phyloP scores from a whole-genome alignment of 805 yeast species.

The Sugiyamaella chiloensis region DNA sequence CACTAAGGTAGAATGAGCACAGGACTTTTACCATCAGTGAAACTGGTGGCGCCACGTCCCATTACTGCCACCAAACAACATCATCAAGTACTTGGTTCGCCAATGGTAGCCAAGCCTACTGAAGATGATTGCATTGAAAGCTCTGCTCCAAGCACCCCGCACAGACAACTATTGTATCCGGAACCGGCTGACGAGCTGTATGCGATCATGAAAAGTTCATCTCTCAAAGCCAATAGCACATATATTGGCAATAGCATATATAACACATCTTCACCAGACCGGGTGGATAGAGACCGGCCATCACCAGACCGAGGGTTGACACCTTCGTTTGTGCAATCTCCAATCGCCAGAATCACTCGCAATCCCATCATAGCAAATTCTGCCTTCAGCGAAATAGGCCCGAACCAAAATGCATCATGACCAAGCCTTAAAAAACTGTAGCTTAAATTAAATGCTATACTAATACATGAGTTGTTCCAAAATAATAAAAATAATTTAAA shows the following conservation, averaged over 20 bases:
- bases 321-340: background rate
- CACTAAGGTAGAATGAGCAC: background rate
- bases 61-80: background rate
- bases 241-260: too few species aligned
- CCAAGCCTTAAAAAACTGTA: too few species aligned
- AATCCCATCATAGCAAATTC: background rate
- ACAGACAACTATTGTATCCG: background rate
- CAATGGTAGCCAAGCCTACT: background rate
- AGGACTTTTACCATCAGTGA: background rate
- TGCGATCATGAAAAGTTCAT: background rate
- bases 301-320: background rate
- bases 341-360: background rate
- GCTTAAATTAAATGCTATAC: too few species aligned
- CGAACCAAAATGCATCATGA: too few species aligned
- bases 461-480: background rate
- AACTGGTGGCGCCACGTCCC: conserved; percentile 2
- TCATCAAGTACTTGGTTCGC: background rate
- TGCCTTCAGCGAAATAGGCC: background rate
- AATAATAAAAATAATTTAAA: background rate
- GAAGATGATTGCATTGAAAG: too few species aligned
- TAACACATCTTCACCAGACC: too few species aligned
- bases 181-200: conserved; percentile 1
- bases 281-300: too few species aligned
- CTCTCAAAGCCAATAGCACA: background rate
- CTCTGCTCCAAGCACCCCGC: background rate